Evolutionary conservation across 108 stramenopile species (phyloP).

Genomic region (Parietichytrium sp.): DNA sequence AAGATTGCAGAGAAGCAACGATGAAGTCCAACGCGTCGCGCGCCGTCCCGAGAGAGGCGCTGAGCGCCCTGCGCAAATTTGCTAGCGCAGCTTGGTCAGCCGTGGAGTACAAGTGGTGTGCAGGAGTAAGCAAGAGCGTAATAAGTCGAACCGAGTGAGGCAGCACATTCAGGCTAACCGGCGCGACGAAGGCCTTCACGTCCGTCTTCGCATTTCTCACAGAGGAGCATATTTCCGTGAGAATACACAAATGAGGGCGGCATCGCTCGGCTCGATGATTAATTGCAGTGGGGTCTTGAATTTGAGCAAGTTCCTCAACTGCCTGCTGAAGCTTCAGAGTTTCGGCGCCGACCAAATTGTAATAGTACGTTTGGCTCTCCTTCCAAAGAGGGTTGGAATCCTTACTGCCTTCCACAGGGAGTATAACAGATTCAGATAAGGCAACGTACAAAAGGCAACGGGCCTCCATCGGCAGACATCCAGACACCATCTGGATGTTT

Average conservation of each 20-base stretch:
- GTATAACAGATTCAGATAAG: not conserved
- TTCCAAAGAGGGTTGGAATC: too few relatives aligned
- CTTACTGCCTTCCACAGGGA: too few relatives aligned
- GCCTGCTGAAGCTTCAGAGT: too few relatives aligned
- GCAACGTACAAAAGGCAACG: constrained; percentile 19
- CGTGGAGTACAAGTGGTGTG: not conserved
- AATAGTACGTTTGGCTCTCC: too few relatives aligned
- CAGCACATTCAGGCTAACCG: not conserved
- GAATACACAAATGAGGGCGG: not conserved
- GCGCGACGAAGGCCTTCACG: not conserved
- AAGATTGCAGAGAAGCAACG: not conserved
- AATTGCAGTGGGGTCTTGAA: not conserved
- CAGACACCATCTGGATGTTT: not conserved
- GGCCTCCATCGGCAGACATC: not conserved
- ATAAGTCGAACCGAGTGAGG: not conserved
- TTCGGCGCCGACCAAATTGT: too few relatives aligned
- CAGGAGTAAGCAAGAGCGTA: not conserved
- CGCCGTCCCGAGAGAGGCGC: constrained; percentile 1
- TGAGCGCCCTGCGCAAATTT: not conserved
- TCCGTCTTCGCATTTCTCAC: not conserved
- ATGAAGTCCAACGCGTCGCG: constrained; percentile 10
- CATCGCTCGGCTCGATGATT: not conserved
- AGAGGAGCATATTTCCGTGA: not conserved
- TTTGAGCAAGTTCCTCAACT: too few relatives aligned
- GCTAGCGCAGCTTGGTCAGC: not conserved